A percentile compares a stretch with the other conserved stretches of the same genome.
Conservation (phyloP, 192 early-diverging fungal species). For the Phlyctochytrium planicorne region DNA sequence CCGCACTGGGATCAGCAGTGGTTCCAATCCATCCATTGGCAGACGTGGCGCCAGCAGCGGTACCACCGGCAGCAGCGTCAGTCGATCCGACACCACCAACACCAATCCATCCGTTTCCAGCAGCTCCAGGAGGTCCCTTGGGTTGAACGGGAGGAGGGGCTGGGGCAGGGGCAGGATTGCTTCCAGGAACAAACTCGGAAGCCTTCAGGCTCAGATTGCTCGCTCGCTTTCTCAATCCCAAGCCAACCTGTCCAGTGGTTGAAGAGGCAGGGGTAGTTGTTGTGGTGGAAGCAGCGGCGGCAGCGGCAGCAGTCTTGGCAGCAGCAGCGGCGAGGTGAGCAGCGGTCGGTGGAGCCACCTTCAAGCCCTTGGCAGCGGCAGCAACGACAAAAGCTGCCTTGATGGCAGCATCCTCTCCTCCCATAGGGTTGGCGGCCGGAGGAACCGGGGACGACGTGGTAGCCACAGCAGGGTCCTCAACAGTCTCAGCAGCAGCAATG, state of each 20-base stretch:
- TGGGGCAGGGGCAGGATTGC: neutral
- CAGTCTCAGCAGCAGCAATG: slow-evolving; percentile 9
- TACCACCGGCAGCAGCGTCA: slow-evolving; percentile 11
- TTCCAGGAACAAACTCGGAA: neutral
- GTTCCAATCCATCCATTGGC: slow-evolving; percentile 19
- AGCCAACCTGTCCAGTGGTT: neutral
- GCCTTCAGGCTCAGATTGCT: slow-evolving; percentile 3
- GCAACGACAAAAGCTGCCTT: slow-evolving; percentile 31
- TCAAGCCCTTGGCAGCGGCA: slow-evolving; percentile 28
- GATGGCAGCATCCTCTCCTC: slow-evolving; percentile 1
- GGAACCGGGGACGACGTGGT: slow-evolving; percentile 8
- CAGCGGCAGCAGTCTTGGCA: neutral
- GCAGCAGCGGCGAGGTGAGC: neutral
- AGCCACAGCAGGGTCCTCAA: slow-evolving; percentile 15
- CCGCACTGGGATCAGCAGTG: slow-evolving; percentile 10
- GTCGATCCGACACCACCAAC: slow-evolving; percentile 15
- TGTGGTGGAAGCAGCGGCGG: neutral
- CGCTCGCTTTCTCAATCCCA: neutral
- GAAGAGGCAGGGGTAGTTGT: neutral
- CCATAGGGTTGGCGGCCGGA: neutral
- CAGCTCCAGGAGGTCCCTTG: too few species aligned
- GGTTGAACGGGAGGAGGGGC: too few species aligned
- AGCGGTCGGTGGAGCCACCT: slow-evolving; percentile 16
- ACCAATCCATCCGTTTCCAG: slow-evolving; percentile 22
- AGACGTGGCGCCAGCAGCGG: too few species aligned